Evolutionary conservation across 2,329 filamentous ascomycete genomes (phyloP), one percentile per base, ranked within the genome.

Genomic region (Colletotrichum godetiae): DNA sequence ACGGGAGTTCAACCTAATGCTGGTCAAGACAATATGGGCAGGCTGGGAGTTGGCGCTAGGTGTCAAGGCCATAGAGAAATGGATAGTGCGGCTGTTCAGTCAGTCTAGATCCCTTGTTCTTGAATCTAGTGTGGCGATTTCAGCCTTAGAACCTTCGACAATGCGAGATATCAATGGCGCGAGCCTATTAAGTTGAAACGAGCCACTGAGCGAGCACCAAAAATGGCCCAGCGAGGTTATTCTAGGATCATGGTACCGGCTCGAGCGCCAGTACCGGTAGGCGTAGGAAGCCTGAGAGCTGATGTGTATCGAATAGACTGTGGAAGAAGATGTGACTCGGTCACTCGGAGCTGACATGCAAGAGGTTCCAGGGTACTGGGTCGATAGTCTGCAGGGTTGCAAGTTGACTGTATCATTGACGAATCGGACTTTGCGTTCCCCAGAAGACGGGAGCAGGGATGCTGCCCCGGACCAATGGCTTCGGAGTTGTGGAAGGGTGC

Each of bases 211-310:
- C 22, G 22, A 24, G 13, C 53, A 31, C 49, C 24, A 58, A n/a
- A 52, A 19, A 57, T 22, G 31, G 35, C n/a, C 37, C 49, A 22
- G 52, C 27, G 52, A 53, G 37, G 57, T 24, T 72, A 72, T 72
- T 68, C 57, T 72, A 29, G 58, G 64, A 72, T 27, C 42, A 52
- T 19, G 31, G 31, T 37, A 24, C 10, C 31, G 63, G 58, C 58
- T 68, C 58, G 57, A 72, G 64, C 64, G 57, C 42, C 35, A 62
- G 37, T n/a, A 42, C 37, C 57, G 56, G 62, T 60, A 52, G 62
- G 55, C 33, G 68, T 46, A 58, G 56, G 12, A 19, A 35, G 64
- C 52, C 24, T 52, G 52, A 33, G 22, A 49, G 19, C 31, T 33
- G 58, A 46, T 60, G 58, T 4, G 22, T n/a, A 60, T 46, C 19